Evolutionary conservation across 1,284 basidiomycete species (phyloP).

Genomic region (Limonomyces culmigenus): DNA sequence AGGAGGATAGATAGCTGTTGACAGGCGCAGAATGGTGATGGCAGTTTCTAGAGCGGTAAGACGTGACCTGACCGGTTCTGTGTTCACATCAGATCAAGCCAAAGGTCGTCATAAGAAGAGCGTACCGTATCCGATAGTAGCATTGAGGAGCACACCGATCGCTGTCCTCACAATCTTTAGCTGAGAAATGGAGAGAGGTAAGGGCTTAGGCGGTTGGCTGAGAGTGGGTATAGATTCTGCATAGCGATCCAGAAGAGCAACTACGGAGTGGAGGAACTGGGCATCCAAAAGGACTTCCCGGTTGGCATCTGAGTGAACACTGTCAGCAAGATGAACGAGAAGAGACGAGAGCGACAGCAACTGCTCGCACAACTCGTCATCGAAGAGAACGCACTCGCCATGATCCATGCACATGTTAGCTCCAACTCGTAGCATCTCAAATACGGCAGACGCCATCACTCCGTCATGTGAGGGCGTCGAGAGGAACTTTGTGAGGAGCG

Average conservation of each 20-base stretch:
- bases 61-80: slow-evolving; percentile 56
- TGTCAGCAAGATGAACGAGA: slow-evolving; percentile 6
- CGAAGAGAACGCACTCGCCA: slow-evolving; percentile 24
- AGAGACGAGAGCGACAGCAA: slow-evolving; percentile 1
- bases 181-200: slow-evolving; percentile 37
- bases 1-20: slow-evolving; percentile 51
- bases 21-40: slow-evolving; percentile 47
- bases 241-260: slow-evolving; percentile 55
- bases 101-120: slow-evolving; percentile 3
- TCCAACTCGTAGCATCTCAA: slow-evolving; percentile 55
- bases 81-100: background rate
- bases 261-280: slow-evolving; percentile 45
- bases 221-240: slow-evolving; percentile 29
- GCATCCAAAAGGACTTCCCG: slow-evolving; percentile 50
- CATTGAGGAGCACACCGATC: slow-evolving; percentile 68
- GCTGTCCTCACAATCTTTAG: slow-evolving; percentile 63
- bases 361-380: background rate
- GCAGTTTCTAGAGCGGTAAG: slow-evolving; percentile 51
- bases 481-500: slow-evolving; percentile 38
- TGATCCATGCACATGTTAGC: slow-evolving; percentile 74
- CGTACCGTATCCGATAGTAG: slow-evolving; percentile 61
- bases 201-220: slow-evolving; percentile 19
- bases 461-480: slow-evolving; percentile 24
- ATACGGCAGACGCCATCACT: slow-evolving; percentile 27
- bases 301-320: slow-evolving; percentile 37